Evolutionary conservation across 139 green algal genomes (phyloP), one percentile per base, ranked within the genome.

Genomic region (Zygnema circumcarinatum): DNA sequence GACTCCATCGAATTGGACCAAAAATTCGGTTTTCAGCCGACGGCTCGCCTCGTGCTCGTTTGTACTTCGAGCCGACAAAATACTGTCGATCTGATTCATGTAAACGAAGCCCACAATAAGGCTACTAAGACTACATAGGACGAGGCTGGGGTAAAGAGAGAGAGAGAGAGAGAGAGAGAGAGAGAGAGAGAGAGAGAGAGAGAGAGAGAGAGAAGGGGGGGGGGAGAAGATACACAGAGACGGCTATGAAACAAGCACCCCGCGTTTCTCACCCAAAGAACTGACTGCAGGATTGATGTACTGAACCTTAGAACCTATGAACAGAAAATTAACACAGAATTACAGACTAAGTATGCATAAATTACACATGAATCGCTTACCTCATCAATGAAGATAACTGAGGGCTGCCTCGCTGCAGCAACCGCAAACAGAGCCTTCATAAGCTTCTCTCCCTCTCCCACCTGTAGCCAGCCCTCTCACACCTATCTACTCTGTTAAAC

Each of bases 361-460:
- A n/a, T n/a, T n/a, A n/a, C n/a, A n/a, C n/a, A n/a, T n/a, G n/a
- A n/a, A n/a, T n/a, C n/a, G n/a, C n/a, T n/a, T 78, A 99, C 96
- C 91, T 99, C 97, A 76, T 99, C 97, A n/a, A 99, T 98, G 94
- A 99, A 99, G 80, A 99, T 98, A 76, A 99, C 96, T 1, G 94
- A 92, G 0, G 96, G 96, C 85, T 96, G 93, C 74, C 97, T 87
- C 39, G 84, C 83, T n/a, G 84, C 87, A 1, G 97, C 96, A 39
- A 99, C 94, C 1, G 96, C 94, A 91, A 99, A 99, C 75, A 99
- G 91, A 21, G 88, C 91, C n/a, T 94, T 84, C 81, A 98, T 96
- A 93, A 99, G 95, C 85, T 98, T 98, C 90, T 99, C 97, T 1
- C 96, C 96, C 90, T 99, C 96, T 11, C 97, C 97, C 56, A 88